Base-by-base conservation (phyloP, 192 early-diverging fungal genomes). In the Diversispora eburnea region DNA sequence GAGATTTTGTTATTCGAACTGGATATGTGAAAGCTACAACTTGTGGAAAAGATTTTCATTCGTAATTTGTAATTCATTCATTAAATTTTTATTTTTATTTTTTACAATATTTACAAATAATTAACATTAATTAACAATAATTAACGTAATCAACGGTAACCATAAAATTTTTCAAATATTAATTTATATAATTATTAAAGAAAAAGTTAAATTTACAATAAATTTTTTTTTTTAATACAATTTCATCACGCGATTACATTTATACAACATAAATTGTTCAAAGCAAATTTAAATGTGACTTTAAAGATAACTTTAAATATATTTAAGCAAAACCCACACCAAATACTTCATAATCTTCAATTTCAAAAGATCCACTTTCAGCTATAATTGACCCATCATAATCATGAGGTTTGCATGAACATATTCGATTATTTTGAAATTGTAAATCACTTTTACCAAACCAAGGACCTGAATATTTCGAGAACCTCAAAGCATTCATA, bases 1-100 rank as follows among this genome's bases (percentile, higher is more conserved):
- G 96, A 56, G 96, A 98, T 81, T 98, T 91, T 89, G 92, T 94
- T 72, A 93, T 97, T 78, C 87, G 96, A 78, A 89, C 84, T 59
- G 92, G 91, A 22, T 89, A 92, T 72, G 86, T 98, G 60, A 94
- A 93, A 79, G 88, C 83, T 55, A 92, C 89, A n/a, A 81, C 84
- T 67, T 85, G 86, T 56, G 91, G 90, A 74, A 88, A 83, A 78
- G 89, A 93, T 80, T 93, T 92, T 83, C 91, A 94, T 78, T 33
- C 25, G 25, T 33, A 33, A 33, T 33, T 33, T 33, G 25, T 33
- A 33, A 33, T 33, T 33, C 25, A 33, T 33, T 33, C 0, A 33
- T 33, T 33, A 33, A 33, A 33, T 33, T 33, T 33, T 33, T 33
- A 33, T 33, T 33, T 33, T 33, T 33, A 33, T 33, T 33, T 33